Base-by-base conservation (phyloP, 1,139 yeast species). In the Sugiyamaella japonica region DNA sequence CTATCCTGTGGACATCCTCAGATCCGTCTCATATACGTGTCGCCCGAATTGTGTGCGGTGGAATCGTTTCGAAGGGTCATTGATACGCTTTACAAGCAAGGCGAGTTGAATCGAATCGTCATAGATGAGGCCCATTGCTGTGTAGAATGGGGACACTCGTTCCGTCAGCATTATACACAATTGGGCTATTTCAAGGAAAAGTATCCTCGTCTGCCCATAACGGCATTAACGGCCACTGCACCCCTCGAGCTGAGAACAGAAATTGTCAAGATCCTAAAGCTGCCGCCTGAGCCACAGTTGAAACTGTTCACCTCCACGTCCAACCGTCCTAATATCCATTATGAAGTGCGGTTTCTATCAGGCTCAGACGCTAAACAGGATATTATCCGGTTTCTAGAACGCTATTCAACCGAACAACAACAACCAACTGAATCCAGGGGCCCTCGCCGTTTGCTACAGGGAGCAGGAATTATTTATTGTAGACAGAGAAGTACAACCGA, bases 111-210 rank as follows among this genome's bases (percentile, higher is more conserved):
- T 12, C 74, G 95, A 57, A 79, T 89, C 37, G 95, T 89, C 6
- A 86, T 89, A 40, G 97, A 89, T 71, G 97, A 89, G 66, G 96
- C 96, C 0, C 97, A 89, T 71, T 89, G 96, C 77, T 89, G 89
- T 56, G 86, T 93, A 54, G 86, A 90, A 36, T 89, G 96, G 96
- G 96, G 96, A 9, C 95, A 87, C 69, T 95, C 87, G 67, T 89
- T 89, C 66, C 75, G 97, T 59, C 93, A 93, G 0, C 96, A 89
- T 68, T 89, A 89, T 70, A 85, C 86, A 59, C 85, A 84, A 13
- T 73, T 89, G 71, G 81, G 82, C 37, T 80, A 80, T 62, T 85
- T 89, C 71, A 86, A 87, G 62, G 73, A 75, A 38, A 78, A 81
- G 53, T 89, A 80, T 66, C 95, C 96, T 0, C 78, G 77, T 50